Percentiles rank a stretch among this genome's conserved stretches.
phyloP scores from a whole-genome alignment of 1,284 basidiomycete genomes.

The Ganoderma meredithae region DNA sequence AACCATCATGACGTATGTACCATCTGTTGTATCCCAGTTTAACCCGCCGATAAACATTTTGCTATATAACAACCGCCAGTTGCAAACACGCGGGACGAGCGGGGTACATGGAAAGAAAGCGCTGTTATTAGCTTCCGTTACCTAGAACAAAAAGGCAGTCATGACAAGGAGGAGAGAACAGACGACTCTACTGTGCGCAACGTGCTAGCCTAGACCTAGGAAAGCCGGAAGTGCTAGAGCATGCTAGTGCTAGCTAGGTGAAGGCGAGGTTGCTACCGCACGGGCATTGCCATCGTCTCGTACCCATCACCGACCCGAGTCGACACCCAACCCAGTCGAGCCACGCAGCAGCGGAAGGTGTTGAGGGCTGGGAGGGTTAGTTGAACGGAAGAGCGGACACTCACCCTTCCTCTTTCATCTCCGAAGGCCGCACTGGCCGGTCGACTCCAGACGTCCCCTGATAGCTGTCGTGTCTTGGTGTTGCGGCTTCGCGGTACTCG shows the following conservation, averaged over 20 bases:
- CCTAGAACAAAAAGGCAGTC: constrained; percentile 68
- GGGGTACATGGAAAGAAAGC: constrained; percentile 45
- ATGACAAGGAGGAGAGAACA: constrained; percentile 63
- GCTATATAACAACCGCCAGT: constrained; percentile 56
- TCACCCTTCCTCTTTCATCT: constrained; percentile 99
- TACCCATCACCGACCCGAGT: constrained; percentile 38
- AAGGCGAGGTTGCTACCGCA: constrained; percentile 52
- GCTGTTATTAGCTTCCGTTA: constrained; percentile 82
- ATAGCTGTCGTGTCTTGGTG: constrained; percentile 45
- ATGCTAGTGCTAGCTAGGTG: constrained; percentile 63
- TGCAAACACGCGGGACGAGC: constrained; percentile 29
- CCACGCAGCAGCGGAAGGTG: constrained; percentile 34
- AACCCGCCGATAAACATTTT: constrained; percentile 99
- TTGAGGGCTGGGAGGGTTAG: constrained; percentile 32
- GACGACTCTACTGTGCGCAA: constrained; percentile 76
- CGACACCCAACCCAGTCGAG: constrained; percentile 37
- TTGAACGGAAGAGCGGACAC: constrained; percentile 45
- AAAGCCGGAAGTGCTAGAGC: constrained; percentile 50
- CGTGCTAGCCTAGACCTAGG: constrained; percentile 64
- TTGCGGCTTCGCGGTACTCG: constrained; percentile 54
- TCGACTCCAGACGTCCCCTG: constrained; percentile 56
- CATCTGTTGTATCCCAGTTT: constrained; percentile 98
- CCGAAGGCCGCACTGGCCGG: constrained; percentile 83
- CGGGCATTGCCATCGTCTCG: constrained; percentile 44
- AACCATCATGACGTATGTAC: constrained; percentile 57